phyloP scores from a whole-genome alignment of 805 yeast genomes.

The Yarrowia keelungensis region DNA sequence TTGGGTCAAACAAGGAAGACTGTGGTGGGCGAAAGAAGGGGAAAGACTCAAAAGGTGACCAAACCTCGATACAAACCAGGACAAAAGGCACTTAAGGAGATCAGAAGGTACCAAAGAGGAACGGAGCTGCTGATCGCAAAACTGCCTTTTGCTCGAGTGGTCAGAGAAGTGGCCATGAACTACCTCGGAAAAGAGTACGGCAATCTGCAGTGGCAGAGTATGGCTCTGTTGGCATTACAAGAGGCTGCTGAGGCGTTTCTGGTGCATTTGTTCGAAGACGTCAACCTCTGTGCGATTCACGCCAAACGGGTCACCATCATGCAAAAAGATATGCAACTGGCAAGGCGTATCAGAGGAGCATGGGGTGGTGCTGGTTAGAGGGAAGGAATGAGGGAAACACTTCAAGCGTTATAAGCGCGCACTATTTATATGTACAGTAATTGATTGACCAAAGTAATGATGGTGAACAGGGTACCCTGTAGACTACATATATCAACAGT shows the following conservation, averaged over 20 bases:
- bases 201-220: constrained; percentile 94
- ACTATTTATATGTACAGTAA: constrained; percentile 33
- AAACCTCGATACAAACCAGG: constrained; percentile 84
- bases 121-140: constrained; percentile 95
- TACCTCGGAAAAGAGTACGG: constrained; percentile 52
- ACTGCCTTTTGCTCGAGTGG: constrained; percentile 96
- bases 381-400: no score
- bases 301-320: constrained; percentile 99
- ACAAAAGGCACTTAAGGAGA: constrained; percentile 92
- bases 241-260: constrained; percentile 99
- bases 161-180: constrained; percentile 83
- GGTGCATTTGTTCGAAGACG: constrained; percentile 95
- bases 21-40: not conserved
- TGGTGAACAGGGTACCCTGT: no score
- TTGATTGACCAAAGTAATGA: no score
- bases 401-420: no score
- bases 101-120: constrained; percentile 96
- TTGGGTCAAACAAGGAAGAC: not conserved
- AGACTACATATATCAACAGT: no score
- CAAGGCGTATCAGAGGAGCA: constrained; percentile 92
- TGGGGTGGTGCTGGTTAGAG: constrained; percentile 42
- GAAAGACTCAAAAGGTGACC: not conserved
- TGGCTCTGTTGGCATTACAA: constrained; percentile 97
- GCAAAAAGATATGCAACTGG: constrained; percentile 97
- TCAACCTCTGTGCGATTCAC: constrained; percentile 97